Evolutionary conservation across 345 rosid species (phyloP).

Genomic region (Aquilaria malaccensis): DNA sequence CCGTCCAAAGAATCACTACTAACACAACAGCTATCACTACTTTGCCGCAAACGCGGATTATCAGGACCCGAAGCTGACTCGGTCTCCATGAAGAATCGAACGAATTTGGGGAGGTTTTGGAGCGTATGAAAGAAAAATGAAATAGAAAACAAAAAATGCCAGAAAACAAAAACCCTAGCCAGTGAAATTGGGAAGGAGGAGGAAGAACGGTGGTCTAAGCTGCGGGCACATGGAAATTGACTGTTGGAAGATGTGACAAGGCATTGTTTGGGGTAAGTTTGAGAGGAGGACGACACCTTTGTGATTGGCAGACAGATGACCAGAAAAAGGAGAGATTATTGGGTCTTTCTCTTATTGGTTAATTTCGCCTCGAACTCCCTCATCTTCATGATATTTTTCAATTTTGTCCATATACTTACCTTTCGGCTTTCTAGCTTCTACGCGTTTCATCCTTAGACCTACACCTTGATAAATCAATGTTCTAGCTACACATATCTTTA

Average conservation of each 20-base stretch:
- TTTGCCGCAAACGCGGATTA: conserved; percentile 18
- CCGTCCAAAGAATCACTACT: conserved; percentile 18
- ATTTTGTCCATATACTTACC: neutral
- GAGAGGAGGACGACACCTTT: conserved; percentile 14
- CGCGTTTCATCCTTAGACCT: no score
- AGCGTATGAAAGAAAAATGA: conserved; percentile 15
- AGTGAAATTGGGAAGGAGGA: conserved; percentile 21
- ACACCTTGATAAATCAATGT: no score
- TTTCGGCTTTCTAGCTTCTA: no score
- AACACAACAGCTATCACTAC: conserved; percentile 5
- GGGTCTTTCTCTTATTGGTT: neutral
- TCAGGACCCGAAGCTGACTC: conserved; percentile 14
- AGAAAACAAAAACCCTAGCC: conserved; percentile 49
- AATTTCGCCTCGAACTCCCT: neutral
- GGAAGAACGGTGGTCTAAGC: conserved; percentile 19
- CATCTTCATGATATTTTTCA: neutral
- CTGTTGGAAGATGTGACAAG: conserved; percentile 30
- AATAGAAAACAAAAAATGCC: conserved; percentile 1
- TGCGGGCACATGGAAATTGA: conserved; percentile 30
- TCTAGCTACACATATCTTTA: no score
- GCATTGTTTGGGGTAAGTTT: conserved; percentile 18
- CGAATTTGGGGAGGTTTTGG: neutral
- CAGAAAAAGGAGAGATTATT: neutral
- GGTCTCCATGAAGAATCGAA: conserved; percentile 24
- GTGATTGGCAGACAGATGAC: neutral